Conservation (phyloP, 805 yeast genomes). For the Starmera amethionina region DNA sequence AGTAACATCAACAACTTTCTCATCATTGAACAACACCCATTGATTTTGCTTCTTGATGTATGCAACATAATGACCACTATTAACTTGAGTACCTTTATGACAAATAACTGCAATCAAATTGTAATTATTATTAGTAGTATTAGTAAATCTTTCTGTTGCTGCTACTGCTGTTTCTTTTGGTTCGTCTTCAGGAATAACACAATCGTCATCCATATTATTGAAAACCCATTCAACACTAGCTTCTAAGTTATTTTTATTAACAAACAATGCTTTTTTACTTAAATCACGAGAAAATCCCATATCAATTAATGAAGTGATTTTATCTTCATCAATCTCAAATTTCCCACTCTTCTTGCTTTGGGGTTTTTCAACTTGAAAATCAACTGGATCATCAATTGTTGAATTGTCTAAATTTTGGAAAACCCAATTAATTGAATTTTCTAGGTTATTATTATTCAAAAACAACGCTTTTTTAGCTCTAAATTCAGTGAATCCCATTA, state of each 20-base stretch:
- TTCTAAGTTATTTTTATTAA: constrained; percentile 53
- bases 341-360: constrained; percentile 2
- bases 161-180: constrained; percentile 4
- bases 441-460: constrained; percentile 50
- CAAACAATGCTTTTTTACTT: constrained; percentile 61
- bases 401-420: constrained; percentile 83
- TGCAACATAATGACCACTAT: constrained; percentile 84
- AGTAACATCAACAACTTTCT: constrained; percentile 61
- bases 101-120: constrained; percentile 56
- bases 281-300: constrained; percentile 75
- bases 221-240: constrained; percentile 91
- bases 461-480: constrained; percentile 60
- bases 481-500: constrained; percentile 83
- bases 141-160: constrained; percentile 9
- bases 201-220: constrained; percentile 69
- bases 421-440: constrained; percentile 84
- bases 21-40: constrained; percentile 82
- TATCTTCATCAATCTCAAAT: constrained; percentile 24
- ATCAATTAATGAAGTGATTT: constrained; percentile 36
- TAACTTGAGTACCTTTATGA: constrained; percentile 80
- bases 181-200: constrained; percentile 21
- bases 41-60: constrained; percentile 42
- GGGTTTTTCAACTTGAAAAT: constrained; percentile 1
- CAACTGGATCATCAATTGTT: constrained; percentile 47
- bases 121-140: constrained; percentile 21